phyloP scores from a whole-genome alignment of 768 basidiomycete genomes.

The Rhizopogon vesiculosus region DNA sequence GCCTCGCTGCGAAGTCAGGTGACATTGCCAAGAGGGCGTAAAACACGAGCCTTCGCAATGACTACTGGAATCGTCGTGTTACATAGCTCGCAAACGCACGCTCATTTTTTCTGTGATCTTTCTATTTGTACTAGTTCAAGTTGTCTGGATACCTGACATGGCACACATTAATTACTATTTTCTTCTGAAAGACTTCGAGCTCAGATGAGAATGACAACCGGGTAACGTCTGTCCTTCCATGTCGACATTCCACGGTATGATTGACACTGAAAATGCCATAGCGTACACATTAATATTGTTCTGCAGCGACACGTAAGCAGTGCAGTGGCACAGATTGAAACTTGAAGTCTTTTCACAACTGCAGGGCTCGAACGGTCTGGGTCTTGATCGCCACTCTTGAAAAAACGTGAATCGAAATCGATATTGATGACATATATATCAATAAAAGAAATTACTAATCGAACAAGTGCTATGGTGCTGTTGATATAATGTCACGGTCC shows the following conservation, averaged over 20 bases:
- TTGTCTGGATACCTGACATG: not conserved
- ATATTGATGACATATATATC: constrained; percentile 16
- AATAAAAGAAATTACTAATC: constrained; percentile 13
- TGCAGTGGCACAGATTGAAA: too few species aligned
- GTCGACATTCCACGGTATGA: not conserved
- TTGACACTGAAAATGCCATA: not conserved
- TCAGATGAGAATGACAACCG: not conserved
- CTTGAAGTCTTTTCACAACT: too few species aligned
- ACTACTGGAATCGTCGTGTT: not conserved
- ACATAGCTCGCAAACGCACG: not conserved
- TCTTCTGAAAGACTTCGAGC: not conserved
- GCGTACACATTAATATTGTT: too few species aligned
- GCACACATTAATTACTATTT: not conserved
- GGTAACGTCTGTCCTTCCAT: not conserved
- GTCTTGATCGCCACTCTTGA: not conserved
- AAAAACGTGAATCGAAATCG: not conserved
- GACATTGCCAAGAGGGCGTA: constrained; percentile 8
- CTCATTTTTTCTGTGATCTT: not conserved
- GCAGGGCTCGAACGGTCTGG: too few species aligned
- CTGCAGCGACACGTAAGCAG: too few species aligned
- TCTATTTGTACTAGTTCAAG: constrained; percentile 1
- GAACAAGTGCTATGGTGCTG: not conserved
- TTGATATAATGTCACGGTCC: not conserved
- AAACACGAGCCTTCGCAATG: not conserved
- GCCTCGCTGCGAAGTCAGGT: constrained; percentile 28